Percentiles rank a stretch among this genome's conserved stretches.
Evolutionary conservation across 257 asterid genomes (phyloP).

Genomic region (Jaltomata sinuosa): DNA sequence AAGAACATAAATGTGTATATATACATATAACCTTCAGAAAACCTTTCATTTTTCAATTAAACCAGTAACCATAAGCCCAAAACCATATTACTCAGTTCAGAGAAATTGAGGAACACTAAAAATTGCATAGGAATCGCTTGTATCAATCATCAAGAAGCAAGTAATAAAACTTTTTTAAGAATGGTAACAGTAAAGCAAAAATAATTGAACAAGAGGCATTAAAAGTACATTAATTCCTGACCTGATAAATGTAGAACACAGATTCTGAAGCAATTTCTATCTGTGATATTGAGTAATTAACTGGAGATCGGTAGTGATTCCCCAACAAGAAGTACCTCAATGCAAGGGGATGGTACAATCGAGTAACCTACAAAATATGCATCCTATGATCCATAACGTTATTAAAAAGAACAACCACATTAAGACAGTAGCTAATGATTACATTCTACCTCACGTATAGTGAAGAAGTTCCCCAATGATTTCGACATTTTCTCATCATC

Average conservation of each 20-base stretch:
- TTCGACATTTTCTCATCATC: conserved; percentile 89
- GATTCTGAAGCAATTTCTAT: conserved; percentile 72
- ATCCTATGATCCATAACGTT: background rate
- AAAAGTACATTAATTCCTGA: conserved; percentile 5
- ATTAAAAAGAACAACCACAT: background rate
- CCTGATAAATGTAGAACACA: conserved; percentile 72
- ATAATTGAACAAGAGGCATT: background rate
- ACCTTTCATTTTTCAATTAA: background rate
- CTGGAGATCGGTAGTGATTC: conserved; percentile 78
- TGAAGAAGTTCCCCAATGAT: conserved; percentile 72
- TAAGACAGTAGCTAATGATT: background rate
- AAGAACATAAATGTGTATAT: background rate
- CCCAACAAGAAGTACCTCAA: conserved; percentile 78
- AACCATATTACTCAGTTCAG: background rate
- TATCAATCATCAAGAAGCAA: background rate
- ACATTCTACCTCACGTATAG: conserved; percentile 69
- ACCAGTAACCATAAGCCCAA: background rate
- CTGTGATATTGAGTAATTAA: conserved; percentile 63
- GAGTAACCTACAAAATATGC: conserved; percentile 45
- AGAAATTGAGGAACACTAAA: background rate
- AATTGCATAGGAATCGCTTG: background rate
- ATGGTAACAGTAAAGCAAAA: background rate
- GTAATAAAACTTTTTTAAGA: background rate
- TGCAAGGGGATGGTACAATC: conserved; percentile 79
- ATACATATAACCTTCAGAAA: background rate